Evolutionary conservation across 176 grass and related monocot species (phyloP).

Genomic region (Rhynchospora tenuis): DNA sequence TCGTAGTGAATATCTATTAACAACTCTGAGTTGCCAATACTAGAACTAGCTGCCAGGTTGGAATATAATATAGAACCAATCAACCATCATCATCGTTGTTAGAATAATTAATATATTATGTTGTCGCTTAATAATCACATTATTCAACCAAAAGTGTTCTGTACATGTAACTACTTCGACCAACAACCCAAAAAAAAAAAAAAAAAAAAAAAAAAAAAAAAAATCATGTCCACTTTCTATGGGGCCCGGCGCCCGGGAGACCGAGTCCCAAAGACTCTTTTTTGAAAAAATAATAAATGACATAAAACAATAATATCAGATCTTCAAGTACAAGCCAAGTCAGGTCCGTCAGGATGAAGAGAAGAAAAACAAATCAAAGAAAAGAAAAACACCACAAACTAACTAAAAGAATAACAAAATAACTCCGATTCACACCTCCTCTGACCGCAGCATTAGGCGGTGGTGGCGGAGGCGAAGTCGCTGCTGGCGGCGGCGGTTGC

Average conservation of each 20-base stretch:
- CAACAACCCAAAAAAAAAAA: not conserved
- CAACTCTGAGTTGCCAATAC: not conserved
- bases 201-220: not conserved
- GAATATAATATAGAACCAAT: not conserved
- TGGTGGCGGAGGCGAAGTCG: not conserved
- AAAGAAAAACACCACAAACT: slow-evolving; percentile 5
- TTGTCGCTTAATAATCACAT: not conserved
- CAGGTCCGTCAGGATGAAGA: slow-evolving; percentile 2
- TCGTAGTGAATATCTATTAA: too few species aligned
- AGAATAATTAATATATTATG: not conserved
- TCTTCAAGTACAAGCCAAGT: slow-evolving; percentile 5
- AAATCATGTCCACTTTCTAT: not conserved
- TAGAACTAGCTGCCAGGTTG: not conserved
- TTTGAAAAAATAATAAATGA: not conserved
- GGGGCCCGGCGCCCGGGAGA: not conserved
- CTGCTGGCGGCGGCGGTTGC: not conserved
- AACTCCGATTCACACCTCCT: not conserved
- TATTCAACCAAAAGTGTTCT: not conserved
- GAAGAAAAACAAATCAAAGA: not conserved
- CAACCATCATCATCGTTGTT: not conserved
- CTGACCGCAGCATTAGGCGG: slow-evolving; percentile 20
- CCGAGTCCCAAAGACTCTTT: not conserved
- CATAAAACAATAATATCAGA: not conserved
- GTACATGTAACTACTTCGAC: not conserved
- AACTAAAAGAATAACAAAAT: not conserved